Base-by-base conservation (phyloP, 345 rosid genomes). In the Euphorbia peplus region DNA sequence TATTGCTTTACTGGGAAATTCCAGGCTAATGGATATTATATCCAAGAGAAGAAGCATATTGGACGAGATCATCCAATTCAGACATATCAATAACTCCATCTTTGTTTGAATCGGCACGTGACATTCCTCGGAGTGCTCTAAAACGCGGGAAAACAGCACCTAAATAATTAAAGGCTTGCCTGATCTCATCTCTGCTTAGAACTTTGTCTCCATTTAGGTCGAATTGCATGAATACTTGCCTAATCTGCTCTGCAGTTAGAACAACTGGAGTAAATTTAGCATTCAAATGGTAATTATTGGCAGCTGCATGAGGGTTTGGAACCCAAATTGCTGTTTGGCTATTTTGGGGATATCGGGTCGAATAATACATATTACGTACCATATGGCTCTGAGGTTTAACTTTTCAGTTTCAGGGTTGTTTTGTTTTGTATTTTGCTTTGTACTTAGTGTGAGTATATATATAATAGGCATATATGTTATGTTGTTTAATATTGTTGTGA, bases 61-160 rank as follows among this genome's bases (percentile, higher is more conserved):
- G 22, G 29, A 61, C 48, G 13, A 61, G 65, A 19, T n/a, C 65
- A 37, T 61, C 65, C 15, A 61, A 37, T 25, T 61, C 65, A 25
- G 21, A 3, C 50, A 39, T 7, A 50, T 61, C 65, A 13, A 61
- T 11, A 7, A 37, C 48, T 19, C 65, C 65, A 61, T 61, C 65
- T 6, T 18, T 13, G 39, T 61, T 61, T 2, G 28, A 48, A 61
- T 61, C 65, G 10, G 65, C 65, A 21, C 1, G 28, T 1, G 0
- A 13, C 16, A n/a, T 25, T n/a, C 16, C 28, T 0, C 65, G 25
- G 19, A 3, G 21, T 14, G 65, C 65, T 14, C 48, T 61, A 8
- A 16, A 37, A 0, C 11, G 19, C 0, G 65, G 65, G 48, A 37
- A 30, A 9, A 9, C 1, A 19, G 65, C 28, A 61, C 65, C 65